Base-by-base conservation (phyloP, 179 eudicot genomes). In the Vitellaria paradoxa region DNA sequence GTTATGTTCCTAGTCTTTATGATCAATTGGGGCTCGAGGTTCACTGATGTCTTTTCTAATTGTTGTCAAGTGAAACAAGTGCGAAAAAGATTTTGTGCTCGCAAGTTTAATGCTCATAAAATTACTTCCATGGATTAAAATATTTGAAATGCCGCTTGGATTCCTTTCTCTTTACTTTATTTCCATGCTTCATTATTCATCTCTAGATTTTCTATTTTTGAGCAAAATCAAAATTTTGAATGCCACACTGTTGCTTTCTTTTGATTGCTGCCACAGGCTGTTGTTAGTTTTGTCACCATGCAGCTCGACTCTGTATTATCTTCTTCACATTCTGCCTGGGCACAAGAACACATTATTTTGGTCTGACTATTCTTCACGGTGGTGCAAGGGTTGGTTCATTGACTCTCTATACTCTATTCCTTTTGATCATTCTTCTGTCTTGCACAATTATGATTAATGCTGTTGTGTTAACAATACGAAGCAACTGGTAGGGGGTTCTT, bases 401-500 rank as follows among this genome's bases (percentile, higher is more conserved):
- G 30, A 30, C 64, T 24, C 47, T 55, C 50, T n/a, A n/a, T n/a
- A n/a, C n/a, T n/a, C n/a, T 56, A 49, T 23, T 50, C 50, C 59
- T 80, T 47, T 26, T 9, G 20, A 30, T 46, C 71, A 10, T 66
- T 57, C 47, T 65, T 40, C 26, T 68, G 23, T 30, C 21, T 1
- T 55, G 18, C 46, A 70, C 18, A 18, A 72, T 23, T 40, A 37
- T 59, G 26, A 49, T 7, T 72, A 60, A 56, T 61, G 11, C 4
- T 37, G 40, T n/a, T 79, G 21, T 37, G 56, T 73, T 40, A 18
- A 77, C 92, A 96, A 98, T 94, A 96, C 86, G 97, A 92, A 83
- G 99, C 97, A 70, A 96, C 99, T 47, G 99, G 99, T 46, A 87
- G 99, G 78, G 99, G 99, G 55, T 96, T 96, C 84, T 98, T 96